Evolutionary conservation across 2,329 filamentous ascomycete genomes (phyloP), one percentile per base, ranked within the genome.

Genomic region (Phyllosticta citrichinensis): DNA sequence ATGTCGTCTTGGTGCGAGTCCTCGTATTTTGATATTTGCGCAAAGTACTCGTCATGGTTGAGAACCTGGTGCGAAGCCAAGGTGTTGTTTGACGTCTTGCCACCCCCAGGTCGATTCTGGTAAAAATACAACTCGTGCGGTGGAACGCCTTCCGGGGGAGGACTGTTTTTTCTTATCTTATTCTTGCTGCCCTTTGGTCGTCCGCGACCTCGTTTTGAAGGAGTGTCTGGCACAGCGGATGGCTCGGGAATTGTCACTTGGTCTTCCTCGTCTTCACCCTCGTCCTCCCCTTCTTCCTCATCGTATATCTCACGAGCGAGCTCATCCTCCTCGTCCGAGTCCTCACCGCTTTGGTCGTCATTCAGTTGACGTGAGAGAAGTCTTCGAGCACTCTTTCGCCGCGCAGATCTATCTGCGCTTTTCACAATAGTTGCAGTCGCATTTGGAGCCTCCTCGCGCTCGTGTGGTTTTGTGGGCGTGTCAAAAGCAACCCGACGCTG

Each of bases 121-220:
- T 87, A 89, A 73, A 99, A 97, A 77, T 95, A 99, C 66, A 88
- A 83, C 73, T 97, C 94, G 69, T 97, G 90, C 0, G 92, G 81
- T 5, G 92, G 89, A 2, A 97, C 81, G 67, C 96, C 84, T 58
- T 85, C 82, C 19, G 93, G 90, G 2, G 91, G 91, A 5, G 88
- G 91, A 1, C 89, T 88, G 6, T 88, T 90, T 61, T 83, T 84
- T 67, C 85, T 83, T 65, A 83, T 70, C 62, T 61, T 64, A 20
- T 60, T 81, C 67, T 74, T 76, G 61, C 73, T 78, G 62, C 79
- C 79, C 66, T 82, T 84, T 0, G 83, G 83, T 68, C 82, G 76
- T 56, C 80, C 81, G 66, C 72, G 70, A 62, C 67, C 75, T 62
- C 70, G 77, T 63, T 55, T 66, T 67, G 59, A 77, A 77, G 24